Percentiles rank a stretch among this genome's conserved stretches.
phyloP scores from a whole-genome alignment of 768 basidiomycete species.

The Rhodocollybia butyracea region DNA sequence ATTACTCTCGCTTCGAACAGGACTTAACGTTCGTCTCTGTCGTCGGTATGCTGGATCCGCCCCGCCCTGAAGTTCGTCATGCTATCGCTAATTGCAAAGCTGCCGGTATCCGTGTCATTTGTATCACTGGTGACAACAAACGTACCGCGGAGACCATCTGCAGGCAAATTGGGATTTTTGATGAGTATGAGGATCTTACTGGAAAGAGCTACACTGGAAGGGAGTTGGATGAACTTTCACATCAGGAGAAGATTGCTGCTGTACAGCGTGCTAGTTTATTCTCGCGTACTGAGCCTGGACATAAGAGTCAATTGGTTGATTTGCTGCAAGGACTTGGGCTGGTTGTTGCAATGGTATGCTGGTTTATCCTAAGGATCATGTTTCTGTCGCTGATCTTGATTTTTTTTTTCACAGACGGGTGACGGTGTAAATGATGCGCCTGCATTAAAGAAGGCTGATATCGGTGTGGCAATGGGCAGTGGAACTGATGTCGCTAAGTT shows the following conservation, averaged over 20 bases:
- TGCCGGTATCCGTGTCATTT: conserved; percentile 93
- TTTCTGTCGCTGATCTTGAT: background rate
- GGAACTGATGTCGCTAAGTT: conserved; percentile 98
- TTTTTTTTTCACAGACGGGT: conserved; percentile 58
- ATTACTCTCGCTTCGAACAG: conserved; percentile 89
- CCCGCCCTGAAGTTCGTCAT: conserved; percentile 84
- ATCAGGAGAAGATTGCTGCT: conserved; percentile 79
- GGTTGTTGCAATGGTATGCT: conserved; percentile 89
- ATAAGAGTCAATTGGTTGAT: conserved; percentile 95
- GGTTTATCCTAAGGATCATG: background rate
- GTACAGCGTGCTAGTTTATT: conserved; percentile 90
- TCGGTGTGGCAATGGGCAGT: conserved; percentile 98
- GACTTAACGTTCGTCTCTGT: conserved; percentile 92
- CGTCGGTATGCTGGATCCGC: conserved; percentile 97
- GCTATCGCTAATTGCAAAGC: conserved; percentile 89
- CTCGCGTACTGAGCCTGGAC: conserved; percentile 89
- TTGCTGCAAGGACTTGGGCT: conserved; percentile 86
- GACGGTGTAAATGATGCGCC: conserved; percentile 99
- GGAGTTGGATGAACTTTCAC: conserved; percentile 80
- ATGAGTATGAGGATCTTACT: conserved; percentile 79
- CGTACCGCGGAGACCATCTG: conserved; percentile 97
- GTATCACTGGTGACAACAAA: conserved; percentile 98
- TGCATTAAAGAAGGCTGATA: conserved; percentile 94
- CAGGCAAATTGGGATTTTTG: conserved; percentile 93
- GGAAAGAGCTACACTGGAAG: conserved; percentile 95